phyloP scores from a whole-genome alignment of 768 basidiomycete species.

The Xerocomus brunneocitrinus region DNA sequence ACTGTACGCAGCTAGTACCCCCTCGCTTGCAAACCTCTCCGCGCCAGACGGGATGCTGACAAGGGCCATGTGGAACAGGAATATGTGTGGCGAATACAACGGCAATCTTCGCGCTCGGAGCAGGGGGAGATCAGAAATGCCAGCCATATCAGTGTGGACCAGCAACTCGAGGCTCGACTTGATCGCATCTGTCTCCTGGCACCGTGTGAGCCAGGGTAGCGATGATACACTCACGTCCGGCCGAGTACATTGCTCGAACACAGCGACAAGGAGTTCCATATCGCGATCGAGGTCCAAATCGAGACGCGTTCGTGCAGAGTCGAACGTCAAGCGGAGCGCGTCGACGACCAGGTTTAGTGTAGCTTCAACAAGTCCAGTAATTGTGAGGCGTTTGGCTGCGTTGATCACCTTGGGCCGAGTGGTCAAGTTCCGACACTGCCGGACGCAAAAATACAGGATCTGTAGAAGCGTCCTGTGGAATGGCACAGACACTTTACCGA shows the following conservation, averaged over 20 bases:
- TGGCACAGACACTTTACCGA: slow-evolving; percentile 54
- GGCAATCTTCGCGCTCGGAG: slow-evolving; percentile 61
- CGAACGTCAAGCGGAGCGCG: slow-evolving; percentile 60
- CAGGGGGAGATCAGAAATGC: slow-evolving; percentile 60
- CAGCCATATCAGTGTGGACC: slow-evolving; percentile 62
- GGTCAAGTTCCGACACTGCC: slow-evolving; percentile 52
- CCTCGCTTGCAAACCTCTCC: slow-evolving; percentile 81
- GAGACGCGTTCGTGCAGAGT: slow-evolving; percentile 51
- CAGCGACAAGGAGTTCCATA: slow-evolving; percentile 73
- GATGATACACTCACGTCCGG: slow-evolving; percentile 66
- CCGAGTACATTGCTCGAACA: slow-evolving; percentile 78
- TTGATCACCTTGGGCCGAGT: slow-evolving; percentile 47
- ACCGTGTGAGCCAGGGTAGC: slow-evolving; percentile 70
- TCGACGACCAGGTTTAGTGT: slow-evolving; percentile 64
- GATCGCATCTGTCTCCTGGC: slow-evolving; percentile 79
- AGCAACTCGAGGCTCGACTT: slow-evolving; percentile 70
- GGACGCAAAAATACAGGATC: slow-evolving; percentile 72
- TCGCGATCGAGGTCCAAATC: slow-evolving; percentile 72
- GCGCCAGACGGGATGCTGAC: slow-evolving; percentile 74
- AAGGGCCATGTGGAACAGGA: slow-evolving; percentile 83
- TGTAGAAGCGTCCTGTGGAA: slow-evolving; percentile 82
- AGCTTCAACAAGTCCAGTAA: slow-evolving; percentile 58
- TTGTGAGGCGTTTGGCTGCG: slow-evolving; percentile 56
- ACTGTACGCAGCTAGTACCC: slow-evolving; percentile 75
- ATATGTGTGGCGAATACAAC: slow-evolving; percentile 70